phyloP scores from a whole-genome alignment of 208 protist species.

The Spongospora subterranea region DNA sequence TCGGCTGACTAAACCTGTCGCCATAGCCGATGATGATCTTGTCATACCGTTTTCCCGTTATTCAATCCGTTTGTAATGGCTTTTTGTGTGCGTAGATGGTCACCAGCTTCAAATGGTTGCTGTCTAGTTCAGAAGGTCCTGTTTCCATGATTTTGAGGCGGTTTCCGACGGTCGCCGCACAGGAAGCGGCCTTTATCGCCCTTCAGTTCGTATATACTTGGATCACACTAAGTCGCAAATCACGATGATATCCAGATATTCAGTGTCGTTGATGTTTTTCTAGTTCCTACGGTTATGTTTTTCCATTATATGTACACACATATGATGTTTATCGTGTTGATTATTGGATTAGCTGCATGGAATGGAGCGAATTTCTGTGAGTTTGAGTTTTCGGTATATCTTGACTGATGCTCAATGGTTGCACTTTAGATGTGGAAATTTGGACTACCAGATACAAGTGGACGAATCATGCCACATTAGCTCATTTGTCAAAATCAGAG shows the following conservation, averaged over 20 bases:
- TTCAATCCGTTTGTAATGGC: neutral
- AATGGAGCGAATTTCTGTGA: slow-evolving; percentile 42
- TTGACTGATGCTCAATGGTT: neutral
- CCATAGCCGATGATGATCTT: slow-evolving; percentile 18
- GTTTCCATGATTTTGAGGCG: neutral
- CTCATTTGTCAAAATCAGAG: too few species aligned
- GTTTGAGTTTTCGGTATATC: neutral
- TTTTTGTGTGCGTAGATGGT: neutral
- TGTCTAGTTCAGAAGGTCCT: slow-evolving; percentile 1
- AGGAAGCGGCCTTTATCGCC: slow-evolving; percentile 16
- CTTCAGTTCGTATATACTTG: slow-evolving; percentile 36
- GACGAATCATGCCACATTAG: neutral
- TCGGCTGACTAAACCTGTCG: slow-evolving; percentile 11
- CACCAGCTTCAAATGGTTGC: slow-evolving; percentile 55
- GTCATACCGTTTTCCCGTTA: neutral
- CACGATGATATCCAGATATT: neutral
- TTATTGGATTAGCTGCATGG: slow-evolving; percentile 17
- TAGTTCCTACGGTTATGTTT: slow-evolving; percentile 29
- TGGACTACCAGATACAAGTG: slow-evolving; percentile 49
- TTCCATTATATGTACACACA: neutral
- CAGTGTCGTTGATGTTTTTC: neutral
- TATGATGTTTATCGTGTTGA: neutral
- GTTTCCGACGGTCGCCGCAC: slow-evolving; percentile 3
- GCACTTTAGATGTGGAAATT: slow-evolving; percentile 41
- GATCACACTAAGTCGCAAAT: neutral